These are phyloP conservation scores for Echites panduratus DNA, from an alignment of 257 asterid genomes.

Conservation along the genomic window DNA sequence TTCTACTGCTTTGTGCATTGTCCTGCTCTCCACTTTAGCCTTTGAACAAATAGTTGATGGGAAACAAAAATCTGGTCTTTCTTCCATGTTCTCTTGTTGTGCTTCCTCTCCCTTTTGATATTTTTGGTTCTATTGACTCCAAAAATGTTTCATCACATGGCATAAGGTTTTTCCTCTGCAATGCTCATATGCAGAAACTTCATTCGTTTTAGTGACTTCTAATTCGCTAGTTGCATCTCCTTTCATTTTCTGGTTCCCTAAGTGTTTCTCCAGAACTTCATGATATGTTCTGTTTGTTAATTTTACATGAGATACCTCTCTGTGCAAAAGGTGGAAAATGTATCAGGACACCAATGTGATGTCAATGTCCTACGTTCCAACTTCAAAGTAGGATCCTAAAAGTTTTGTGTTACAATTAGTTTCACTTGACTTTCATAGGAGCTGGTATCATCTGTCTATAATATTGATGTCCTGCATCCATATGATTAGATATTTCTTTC, in stretches of 20 bases:
- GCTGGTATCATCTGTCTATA: background rate
- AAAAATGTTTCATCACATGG: background rate
- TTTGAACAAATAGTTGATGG: background rate
- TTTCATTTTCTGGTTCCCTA: background rate
- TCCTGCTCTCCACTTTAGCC: background rate
- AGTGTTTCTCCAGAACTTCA: background rate
- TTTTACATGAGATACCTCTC: background rate
- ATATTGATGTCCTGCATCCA: slow-evolving; percentile 5
- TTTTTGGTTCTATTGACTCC: background rate
- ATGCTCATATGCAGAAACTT: background rate
- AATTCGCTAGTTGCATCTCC: background rate
- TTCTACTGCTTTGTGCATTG: background rate
- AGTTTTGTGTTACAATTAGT: background rate
- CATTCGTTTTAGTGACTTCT: background rate
- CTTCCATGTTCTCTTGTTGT: background rate
- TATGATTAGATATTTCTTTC: slow-evolving; percentile 21
- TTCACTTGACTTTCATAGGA: background rate
- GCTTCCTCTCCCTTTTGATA: background rate
- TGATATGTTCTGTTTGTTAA: background rate
- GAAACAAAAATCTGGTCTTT: slow-evolving; percentile 3
- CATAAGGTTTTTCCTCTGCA: background rate
- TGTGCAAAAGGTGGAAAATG: too few species aligned
- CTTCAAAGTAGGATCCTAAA: background rate
- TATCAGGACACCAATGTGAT: background rate
- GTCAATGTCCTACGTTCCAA: too few species aligned